Evolutionary conservation across 2,329 filamentous ascomycete species (phyloP), one percentile per base, ranked within the genome.

Genomic region (Parascedosporium putredinis): DNA sequence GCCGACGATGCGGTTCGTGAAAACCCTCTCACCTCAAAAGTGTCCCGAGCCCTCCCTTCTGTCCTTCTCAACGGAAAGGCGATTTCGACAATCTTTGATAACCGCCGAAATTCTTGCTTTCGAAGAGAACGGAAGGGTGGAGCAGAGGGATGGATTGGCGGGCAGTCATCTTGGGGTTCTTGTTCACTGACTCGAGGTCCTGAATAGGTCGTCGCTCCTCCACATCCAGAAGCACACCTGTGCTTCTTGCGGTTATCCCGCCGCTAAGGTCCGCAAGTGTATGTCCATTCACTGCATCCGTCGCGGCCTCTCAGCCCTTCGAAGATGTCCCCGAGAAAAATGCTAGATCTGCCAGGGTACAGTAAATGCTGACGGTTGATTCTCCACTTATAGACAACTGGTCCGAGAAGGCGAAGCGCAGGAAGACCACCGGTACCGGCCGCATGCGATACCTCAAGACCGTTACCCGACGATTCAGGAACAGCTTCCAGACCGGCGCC

Each of bases 161-260:
- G 23, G 38, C 6, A 20, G 18, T 24, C 23, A 5, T 36, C 33
- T 36, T 14, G 33, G 20, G 20, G 12, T 12, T 31, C 27, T 31
- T 6, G 27, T n/a, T n/a, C n/a, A n/a, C 27, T 31, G 27, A 31
- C 27, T 31, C 27, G 12, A 31, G 27, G 27, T 31, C 12, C 7
- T 12, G 27, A 8, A 42, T 64, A 94, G 89, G 91, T 76, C 86
- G 87, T 71, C 90, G 93, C 71, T 95, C 93, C 84, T 96, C 75
- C 93, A 98, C 85, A 84, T 97, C 78, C 93, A 98, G 81, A 98
- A 98, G 87, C 85, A 95, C 76, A 94, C 89, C 69, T 98, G 93
- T 80, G 73, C 91, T 63, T 77, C 77, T 60, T 98, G 93, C 81
- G 93, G 90, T 71, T 98, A 96, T 78, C 93, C 93, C 69, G 78